A percentile compares a stretch with the other conserved stretches of the same genome.
Conservation (phyloP, 2,329 filamentous ascomycete species). For the Aspergillus versicolor region DNA sequence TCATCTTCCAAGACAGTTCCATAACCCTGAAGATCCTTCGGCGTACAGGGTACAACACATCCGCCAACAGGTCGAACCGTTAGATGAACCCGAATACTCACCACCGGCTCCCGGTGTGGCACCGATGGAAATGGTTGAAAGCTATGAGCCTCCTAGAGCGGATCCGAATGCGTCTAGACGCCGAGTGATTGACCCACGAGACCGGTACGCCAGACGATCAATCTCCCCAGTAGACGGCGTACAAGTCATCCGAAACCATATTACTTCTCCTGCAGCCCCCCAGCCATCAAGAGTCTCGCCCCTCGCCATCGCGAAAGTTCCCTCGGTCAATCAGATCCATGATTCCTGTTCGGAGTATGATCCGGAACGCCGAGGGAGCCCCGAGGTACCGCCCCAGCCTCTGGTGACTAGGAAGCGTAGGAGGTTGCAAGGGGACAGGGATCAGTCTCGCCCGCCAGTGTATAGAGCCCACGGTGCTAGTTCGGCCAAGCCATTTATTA, state of each 20-base stretch:
- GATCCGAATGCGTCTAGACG: constrained; percentile 31
- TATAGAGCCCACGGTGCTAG: constrained; percentile 35
- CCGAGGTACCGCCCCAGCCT: constrained; percentile 40
- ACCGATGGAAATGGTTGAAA: constrained; percentile 29
- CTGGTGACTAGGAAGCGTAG: constrained; percentile 54
- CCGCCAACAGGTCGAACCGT: constrained; percentile 30
- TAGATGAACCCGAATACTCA: constrained; percentile 50
- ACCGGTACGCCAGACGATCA: constrained; percentile 41
- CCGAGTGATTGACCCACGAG: constrained; percentile 40
- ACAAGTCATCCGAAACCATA: constrained; percentile 69
- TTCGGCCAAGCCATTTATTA: constrained; percentile 55
- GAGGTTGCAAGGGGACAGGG: constrained; percentile 43
- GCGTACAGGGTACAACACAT: constrained; percentile 22
- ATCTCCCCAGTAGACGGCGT: constrained; percentile 48
- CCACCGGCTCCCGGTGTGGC: constrained; percentile 44
- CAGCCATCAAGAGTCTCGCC: constrained; percentile 70
- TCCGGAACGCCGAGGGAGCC: constrained; percentile 41
- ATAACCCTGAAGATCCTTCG: constrained; percentile 20
- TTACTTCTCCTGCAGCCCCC: constrained; percentile 70
- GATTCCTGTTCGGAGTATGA: constrained; percentile 43
- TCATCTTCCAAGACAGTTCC: constrained; percentile 29
- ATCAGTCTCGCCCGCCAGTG: constrained; percentile 31
- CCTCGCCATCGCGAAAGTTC: constrained; percentile 53
- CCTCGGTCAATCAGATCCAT: constrained; percentile 56
- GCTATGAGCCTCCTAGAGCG: constrained; percentile 24